Percentiles rank a stretch among this genome's conserved stretches.
Conservation (phyloP, 176 grass and related monocot genomes). For the Leersia perrieri region DNA sequence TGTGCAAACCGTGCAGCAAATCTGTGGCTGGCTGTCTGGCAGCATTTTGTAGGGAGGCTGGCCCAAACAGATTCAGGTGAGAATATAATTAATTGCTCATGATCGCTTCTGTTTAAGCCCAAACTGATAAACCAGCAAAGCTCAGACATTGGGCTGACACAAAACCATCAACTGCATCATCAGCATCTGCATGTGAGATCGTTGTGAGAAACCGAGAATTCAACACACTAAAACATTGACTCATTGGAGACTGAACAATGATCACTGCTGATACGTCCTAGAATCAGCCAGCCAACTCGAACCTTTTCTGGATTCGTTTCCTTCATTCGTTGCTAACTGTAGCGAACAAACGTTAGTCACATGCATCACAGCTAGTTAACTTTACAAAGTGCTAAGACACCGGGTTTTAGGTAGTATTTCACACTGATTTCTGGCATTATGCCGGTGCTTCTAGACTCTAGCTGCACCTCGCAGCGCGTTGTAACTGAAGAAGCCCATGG, state of each 20-base stretch:
- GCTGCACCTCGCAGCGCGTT: background rate
- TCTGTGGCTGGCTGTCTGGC: background rate
- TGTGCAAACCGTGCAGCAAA: background rate
- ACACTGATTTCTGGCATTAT: background rate
- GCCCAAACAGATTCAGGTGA: background rate
- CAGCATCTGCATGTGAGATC: background rate
- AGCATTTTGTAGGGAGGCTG: background rate
- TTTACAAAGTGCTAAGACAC: background rate
- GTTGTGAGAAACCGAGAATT: background rate
- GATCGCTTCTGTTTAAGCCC: background rate
- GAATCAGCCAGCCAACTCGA: background rate
- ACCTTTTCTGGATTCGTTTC: background rate
- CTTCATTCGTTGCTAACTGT: background rate
- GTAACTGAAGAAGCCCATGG: background rate
- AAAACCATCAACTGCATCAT: background rate
- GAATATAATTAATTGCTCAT: background rate
- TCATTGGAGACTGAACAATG: background rate
- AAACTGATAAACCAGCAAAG: background rate
- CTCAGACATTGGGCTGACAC: background rate
- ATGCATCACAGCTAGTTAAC: background rate
- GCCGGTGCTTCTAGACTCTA: background rate
- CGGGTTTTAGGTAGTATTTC: conserved; percentile 17
- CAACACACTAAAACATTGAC: background rate
- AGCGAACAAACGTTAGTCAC: background rate
- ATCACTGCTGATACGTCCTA: background rate